A percentile compares a stretch with the other conserved stretches of the same genome.
Evolutionary conservation across 1,284 basidiomycete genomes (phyloP).

Genomic region (Apiotrichum siamense): DNA sequence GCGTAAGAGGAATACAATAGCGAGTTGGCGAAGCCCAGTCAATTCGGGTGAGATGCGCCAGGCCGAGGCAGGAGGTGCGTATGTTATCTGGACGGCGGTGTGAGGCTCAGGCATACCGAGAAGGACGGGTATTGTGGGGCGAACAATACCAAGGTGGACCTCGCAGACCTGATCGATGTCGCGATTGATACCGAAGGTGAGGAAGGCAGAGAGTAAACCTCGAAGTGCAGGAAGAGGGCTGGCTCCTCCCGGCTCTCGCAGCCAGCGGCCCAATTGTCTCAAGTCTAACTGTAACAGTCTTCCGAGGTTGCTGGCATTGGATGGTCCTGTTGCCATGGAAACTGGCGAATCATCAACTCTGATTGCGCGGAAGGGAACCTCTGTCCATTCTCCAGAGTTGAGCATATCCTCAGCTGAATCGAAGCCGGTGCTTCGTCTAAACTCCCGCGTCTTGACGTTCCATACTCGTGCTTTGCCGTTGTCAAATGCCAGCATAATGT

Average conservation of each 20-base stretch:
- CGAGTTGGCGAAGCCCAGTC: constrained; percentile 64
- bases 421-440: constrained; percentile 71
- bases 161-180: constrained; percentile 65
- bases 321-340: constrained; percentile 10
- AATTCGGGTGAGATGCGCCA: constrained; percentile 65
- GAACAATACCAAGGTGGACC: constrained; percentile 33
- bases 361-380: constrained; percentile 51
- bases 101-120: constrained; percentile 51
- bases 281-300: constrained; percentile 28
- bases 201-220: constrained; percentile 45
- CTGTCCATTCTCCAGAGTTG: constrained; percentile 62
- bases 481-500: constrained; percentile 70
- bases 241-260: constrained; percentile 15
- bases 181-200: constrained; percentile 51
- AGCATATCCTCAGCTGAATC: constrained; percentile 74
- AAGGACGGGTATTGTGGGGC: constrained; percentile 45
- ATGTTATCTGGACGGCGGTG: constrained; percentile 1
- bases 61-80: constrained; percentile 3
- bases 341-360: constrained; percentile 3
- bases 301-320: constrained; percentile 14
- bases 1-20: constrained; percentile 62
- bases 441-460: constrained; percentile 78
- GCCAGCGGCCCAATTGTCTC: constrained; percentile 19
- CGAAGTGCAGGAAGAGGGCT: constrained; percentile 27
- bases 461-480: constrained; percentile 76